phyloP scores from a whole-genome alignment of 495 filamentous ascomycete genomes.

The Annulohypoxylon moriforme region DNA sequence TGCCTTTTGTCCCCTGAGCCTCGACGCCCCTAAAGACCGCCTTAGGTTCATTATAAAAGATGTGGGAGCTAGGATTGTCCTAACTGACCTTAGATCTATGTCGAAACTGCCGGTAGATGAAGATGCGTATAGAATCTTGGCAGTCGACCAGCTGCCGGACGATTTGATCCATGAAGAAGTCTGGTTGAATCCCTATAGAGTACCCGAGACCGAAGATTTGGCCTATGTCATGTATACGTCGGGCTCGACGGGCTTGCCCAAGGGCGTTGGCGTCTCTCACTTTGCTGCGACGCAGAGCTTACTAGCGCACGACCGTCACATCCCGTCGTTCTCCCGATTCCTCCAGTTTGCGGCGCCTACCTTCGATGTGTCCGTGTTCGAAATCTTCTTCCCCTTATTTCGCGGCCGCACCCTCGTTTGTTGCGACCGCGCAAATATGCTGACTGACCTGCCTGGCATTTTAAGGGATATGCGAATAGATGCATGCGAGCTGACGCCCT shows the following conservation, averaged over 20 bases:
- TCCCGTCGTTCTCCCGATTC: slow-evolving; percentile 78
- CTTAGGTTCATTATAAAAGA: slow-evolving; percentile 79
- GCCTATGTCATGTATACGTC: slow-evolving; percentile 95
- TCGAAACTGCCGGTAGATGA: slow-evolving; percentile 43
- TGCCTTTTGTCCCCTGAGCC: slow-evolving; percentile 81
- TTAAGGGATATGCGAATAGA: slow-evolving; percentile 75
- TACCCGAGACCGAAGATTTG: slow-evolving; percentile 56
- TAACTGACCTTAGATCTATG: slow-evolving; percentile 58
- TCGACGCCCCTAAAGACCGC: slow-evolving; percentile 77
- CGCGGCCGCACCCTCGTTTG: slow-evolving; percentile 76
- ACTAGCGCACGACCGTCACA: slow-evolving; percentile 78
- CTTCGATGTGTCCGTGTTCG: slow-evolving; percentile 90
- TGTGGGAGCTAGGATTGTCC: slow-evolving; percentile 67
- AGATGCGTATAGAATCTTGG: slow-evolving; percentile 38
- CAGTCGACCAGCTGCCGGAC: slow-evolving; percentile 39
- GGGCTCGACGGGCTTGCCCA: slow-evolving; percentile 88
- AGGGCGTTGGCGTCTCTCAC: slow-evolving; percentile 85
- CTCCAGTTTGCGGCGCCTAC: slow-evolving; percentile 89
- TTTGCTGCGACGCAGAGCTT: slow-evolving; percentile 78
- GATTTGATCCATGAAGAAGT: neutral
- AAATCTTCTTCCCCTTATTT: slow-evolving; percentile 85
- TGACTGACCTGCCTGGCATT: slow-evolving; percentile 74
- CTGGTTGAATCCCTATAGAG: neutral
- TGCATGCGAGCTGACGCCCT: slow-evolving; percentile 84
- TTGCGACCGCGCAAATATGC: slow-evolving; percentile 70